Percentiles rank a stretch among this genome's conserved stretches.
Evolutionary conservation across 768 basidiomycete species (phyloP).

Genomic region (Arthromyces matolae): DNA sequence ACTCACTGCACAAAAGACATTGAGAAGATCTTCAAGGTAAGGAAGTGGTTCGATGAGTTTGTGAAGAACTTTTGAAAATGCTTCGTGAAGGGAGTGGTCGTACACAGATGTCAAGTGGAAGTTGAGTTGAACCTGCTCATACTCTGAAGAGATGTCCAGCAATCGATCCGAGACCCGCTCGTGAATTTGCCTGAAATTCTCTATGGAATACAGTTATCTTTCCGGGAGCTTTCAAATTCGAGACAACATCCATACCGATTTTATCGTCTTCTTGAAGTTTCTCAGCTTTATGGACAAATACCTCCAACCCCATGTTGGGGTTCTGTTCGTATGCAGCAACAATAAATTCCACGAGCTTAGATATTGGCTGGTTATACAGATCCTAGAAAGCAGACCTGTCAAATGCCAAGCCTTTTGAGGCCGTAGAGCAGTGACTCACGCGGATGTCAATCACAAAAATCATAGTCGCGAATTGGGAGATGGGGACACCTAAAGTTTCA

Average conservation of each 20-base stretch:
- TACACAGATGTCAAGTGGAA: slow-evolving; percentile 93
- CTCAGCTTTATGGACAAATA: slow-evolving; percentile 96
- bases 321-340: slow-evolving; percentile 72
- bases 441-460: slow-evolving; percentile 96
- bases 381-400: slow-evolving; percentile 45
- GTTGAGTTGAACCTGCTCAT: slow-evolving; percentile 74
- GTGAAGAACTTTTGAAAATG: slow-evolving; percentile 87
- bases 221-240: background rate
- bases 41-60: slow-evolving; percentile 82
- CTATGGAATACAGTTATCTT: slow-evolving; percentile 34
- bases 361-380: slow-evolving; percentile 79
- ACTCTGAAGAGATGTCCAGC: slow-evolving; percentile 69
- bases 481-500: slow-evolving; percentile 69
- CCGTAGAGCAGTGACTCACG: slow-evolving; percentile 46
- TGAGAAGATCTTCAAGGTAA: slow-evolving; percentile 82
- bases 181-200: slow-evolving; percentile 89
- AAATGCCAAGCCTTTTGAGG: background rate
- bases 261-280: slow-evolving; percentile 89
- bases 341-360: slow-evolving; percentile 79
- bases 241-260: slow-evolving; percentile 51
- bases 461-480: slow-evolving; percentile 78
- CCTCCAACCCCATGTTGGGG: slow-evolving; percentile 75
- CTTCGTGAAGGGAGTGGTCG: slow-evolving; percentile 88
- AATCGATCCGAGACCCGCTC: slow-evolving; percentile 83
- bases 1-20: slow-evolving; percentile 76